These are phyloP conservation scores for Calonectria multiphialidica DNA, from an alignment of 2,329 filamentous ascomycete species.

Conservation along the genomic window DNA sequence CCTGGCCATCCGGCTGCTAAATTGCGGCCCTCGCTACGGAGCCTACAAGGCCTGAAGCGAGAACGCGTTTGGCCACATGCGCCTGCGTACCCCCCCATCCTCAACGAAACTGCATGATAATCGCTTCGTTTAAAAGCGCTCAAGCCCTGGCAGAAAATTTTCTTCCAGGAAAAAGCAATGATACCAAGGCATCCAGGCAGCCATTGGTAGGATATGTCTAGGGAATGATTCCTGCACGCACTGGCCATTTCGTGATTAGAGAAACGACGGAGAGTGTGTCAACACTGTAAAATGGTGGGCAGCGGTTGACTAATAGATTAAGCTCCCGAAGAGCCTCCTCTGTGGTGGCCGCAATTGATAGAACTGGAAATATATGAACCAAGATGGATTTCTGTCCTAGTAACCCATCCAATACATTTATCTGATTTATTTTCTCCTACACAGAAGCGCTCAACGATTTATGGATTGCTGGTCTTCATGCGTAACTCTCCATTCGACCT, in stretches of 20 bases:
- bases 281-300: too few species aligned
- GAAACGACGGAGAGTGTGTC: too few species aligned
- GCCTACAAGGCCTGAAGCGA: slow-evolving; percentile 11
- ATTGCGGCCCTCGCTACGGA: slow-evolving; percentile 1
- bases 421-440: too few species aligned
- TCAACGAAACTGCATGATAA: neutral
- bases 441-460: neutral
- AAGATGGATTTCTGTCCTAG: too few species aligned
- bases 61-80: neutral
- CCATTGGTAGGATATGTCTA: neutral
- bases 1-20: slow-evolving; percentile 6
- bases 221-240: neutral
- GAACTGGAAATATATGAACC: too few species aligned
- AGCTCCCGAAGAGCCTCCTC: too few species aligned
- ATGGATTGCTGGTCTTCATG: slow-evolving; percentile 24
- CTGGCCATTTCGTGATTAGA: neutral
- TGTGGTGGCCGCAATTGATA: too few species aligned
- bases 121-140: slow-evolving; percentile 7
- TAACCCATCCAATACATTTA: too few species aligned
- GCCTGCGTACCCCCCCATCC: neutral
- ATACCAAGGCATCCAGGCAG: neutral
- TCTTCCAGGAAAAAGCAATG: neutral
- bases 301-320: too few species aligned
- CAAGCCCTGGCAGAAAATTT: neutral
- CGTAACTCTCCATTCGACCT: slow-evolving; percentile 31